Evolutionary conservation across 1,284 basidiomycete genomes (phyloP).

Genomic region (Meripilus lineatus): DNA sequence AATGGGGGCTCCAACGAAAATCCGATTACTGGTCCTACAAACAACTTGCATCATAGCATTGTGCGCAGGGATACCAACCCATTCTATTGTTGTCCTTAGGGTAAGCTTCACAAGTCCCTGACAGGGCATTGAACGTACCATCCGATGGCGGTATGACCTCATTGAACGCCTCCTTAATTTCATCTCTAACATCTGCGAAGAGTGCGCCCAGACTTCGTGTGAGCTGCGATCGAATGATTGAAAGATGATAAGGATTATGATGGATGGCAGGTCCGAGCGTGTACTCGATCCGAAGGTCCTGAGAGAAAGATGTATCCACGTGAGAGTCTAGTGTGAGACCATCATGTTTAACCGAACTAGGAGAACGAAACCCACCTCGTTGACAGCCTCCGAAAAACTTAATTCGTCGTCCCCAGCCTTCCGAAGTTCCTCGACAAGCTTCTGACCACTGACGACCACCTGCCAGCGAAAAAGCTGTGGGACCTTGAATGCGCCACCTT

Average conservation of each 20-base stretch:
- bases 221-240: constrained; percentile 1
- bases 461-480: constrained; percentile 15
- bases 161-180: constrained; percentile 1
- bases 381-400: constrained; percentile 14
- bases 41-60: constrained; percentile 19
- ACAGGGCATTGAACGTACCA: not conserved
- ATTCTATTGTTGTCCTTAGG: constrained; percentile 13
- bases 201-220: not conserved
- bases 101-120: not conserved
- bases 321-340: too few relatives aligned
- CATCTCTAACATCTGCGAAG: not conserved
- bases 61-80: constrained; percentile 14
- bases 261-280: constrained; percentile 1
- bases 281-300: constrained; percentile 1
- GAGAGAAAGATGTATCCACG: too few relatives aligned
- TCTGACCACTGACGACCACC: constrained; percentile 15
- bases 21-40: constrained; percentile 20
- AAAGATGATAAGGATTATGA: constrained; percentile 2
- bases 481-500: constrained; percentile 16
- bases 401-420: constrained; percentile 19
- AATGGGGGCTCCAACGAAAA: constrained; percentile 23
- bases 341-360: not conserved
- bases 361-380: constrained; percentile 15
- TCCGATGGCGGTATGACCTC: not conserved
- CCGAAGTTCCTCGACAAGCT: constrained; percentile 19